These are phyloP conservation scores for Butyriboletus appendiculatus DNA, from an alignment of 1,284 basidiomycete species.

Conservation along the genomic window DNA sequence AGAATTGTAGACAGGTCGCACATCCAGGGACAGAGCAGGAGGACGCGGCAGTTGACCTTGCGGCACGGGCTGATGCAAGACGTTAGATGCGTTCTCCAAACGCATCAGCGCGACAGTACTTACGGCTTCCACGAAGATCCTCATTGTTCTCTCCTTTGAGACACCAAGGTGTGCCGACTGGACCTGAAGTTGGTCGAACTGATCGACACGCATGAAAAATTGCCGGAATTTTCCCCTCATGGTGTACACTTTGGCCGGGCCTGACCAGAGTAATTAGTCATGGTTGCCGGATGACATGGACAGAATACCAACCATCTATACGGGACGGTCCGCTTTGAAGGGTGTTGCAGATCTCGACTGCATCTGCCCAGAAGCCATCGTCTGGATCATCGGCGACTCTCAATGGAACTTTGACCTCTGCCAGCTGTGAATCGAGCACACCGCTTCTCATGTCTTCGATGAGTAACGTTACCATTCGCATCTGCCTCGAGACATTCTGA, in stretches of 20 bases:
- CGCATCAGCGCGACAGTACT: constrained; percentile 10
- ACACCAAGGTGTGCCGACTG: constrained; percentile 49
- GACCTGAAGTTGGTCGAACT: constrained; percentile 48
- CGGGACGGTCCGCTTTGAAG: constrained; percentile 64
- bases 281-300: not conserved
- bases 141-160: constrained; percentile 46
- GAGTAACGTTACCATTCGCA: constrained; percentile 59
- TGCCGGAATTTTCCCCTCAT: constrained; percentile 71
- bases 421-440: constrained; percentile 54
- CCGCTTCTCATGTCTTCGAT: constrained; percentile 62
- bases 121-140: constrained; percentile 52
- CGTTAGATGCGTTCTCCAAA: constrained; percentile 7
- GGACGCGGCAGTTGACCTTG: constrained; percentile 36
- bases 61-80: constrained; percentile 23
- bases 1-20: constrained; percentile 13
- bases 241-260: constrained; percentile 67
- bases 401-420: constrained; percentile 63
- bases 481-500: constrained; percentile 10
- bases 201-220: constrained; percentile 61
- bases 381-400: constrained; percentile 44
- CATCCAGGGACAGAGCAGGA: constrained; percentile 19
- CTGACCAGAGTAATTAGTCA: constrained; percentile 37
- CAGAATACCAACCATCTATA: constrained; percentile 56
- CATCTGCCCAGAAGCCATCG: constrained; percentile 69
- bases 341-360: constrained; percentile 55